Evolutionary conservation across 2,329 filamentous ascomycete genomes (phyloP).

Genomic region (Aspergillus carbonarius): DNA sequence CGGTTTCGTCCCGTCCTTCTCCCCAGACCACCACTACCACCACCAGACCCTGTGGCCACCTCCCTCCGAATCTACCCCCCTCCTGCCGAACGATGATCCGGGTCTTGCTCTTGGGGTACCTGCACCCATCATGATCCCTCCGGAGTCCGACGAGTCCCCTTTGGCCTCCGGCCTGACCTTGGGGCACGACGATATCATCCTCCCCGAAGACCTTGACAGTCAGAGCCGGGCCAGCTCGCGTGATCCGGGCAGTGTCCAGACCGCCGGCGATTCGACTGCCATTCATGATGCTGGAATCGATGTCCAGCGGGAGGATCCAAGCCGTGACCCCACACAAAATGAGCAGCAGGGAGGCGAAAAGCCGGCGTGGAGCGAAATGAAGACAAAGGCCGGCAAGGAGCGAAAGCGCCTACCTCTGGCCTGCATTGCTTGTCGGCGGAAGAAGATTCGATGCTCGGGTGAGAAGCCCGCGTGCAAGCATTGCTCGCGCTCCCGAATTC

Average conservation of each 20-base stretch:
- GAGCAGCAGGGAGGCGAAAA: conserved; percentile 54
- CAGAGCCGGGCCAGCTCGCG: conserved; percentile 38
- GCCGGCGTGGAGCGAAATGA: conserved; percentile 75
- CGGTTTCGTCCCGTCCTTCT: conserved; percentile 11
- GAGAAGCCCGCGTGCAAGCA: conserved; percentile 98
- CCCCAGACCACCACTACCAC: conserved; percentile 7
- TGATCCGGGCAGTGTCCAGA: conserved; percentile 31
- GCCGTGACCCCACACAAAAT: conserved; percentile 23
- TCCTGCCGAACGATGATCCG: conserved; percentile 35
- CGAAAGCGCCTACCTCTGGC: conserved; percentile 88
- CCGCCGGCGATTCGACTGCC: conserved; percentile 23
- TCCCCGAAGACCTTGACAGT: conserved; percentile 35
- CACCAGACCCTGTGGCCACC: conserved; percentile 4
- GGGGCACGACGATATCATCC: conserved; percentile 26
- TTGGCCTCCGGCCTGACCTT: conserved; percentile 27
- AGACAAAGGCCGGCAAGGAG: conserved; percentile 93
- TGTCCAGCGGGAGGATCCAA: conserved; percentile 19
- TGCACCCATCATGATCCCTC: conserved; percentile 40
- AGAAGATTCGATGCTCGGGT: conserved; percentile 97
- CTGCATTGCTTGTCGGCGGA: conserved; percentile 91
- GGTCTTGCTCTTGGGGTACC: conserved; percentile 34
- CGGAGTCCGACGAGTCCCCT: conserved; percentile 34
- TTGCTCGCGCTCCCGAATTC: conserved; percentile 85
- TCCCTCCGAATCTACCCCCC: conserved; percentile 8
- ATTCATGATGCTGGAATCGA: conserved; percentile 22